Evolutionary conservation across 129 eudicot species (phyloP).

Genomic region (Centaurea solstitialis): DNA sequence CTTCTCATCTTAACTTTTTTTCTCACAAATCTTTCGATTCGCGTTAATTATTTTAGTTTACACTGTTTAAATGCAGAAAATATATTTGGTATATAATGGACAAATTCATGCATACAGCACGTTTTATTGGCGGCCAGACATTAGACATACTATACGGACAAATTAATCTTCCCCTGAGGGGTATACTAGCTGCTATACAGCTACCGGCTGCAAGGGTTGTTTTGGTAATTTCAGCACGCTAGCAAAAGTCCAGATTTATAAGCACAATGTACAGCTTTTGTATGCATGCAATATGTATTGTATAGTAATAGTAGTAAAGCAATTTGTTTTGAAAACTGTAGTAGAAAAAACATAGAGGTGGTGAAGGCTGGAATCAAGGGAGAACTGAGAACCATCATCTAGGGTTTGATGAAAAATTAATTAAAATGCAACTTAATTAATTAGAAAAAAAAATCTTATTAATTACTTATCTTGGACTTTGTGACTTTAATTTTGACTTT

Average conservation of each 20-base stretch:
- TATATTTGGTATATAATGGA: neutral
- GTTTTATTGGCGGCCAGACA: neutral
- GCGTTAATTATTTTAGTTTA: too few relatives aligned
- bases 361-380: constrained; percentile 52
- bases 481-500: constrained; percentile 28
- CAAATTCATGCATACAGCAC: neutral
- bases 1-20: too few relatives aligned
- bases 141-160: too few relatives aligned
- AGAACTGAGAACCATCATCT: constrained; percentile 28
- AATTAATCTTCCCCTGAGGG: neutral
- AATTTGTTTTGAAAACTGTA: constrained; percentile 33
- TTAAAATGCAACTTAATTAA: constrained; percentile 10
- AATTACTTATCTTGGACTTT: constrained; percentile 26
- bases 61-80: too few relatives aligned
- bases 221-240: constrained; percentile 11
- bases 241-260: constrained; percentile 20
- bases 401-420: constrained; percentile 44
- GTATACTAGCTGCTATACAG: neutral
- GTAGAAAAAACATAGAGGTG: constrained; percentile 20
- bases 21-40: too few relatives aligned
- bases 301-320: neutral
- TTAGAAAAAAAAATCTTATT: too few relatives aligned
- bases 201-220: neutral
- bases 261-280: constrained; percentile 31
- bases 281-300: too few relatives aligned